phyloP scores from a whole-genome alignment of 345 rosid species.

The Bruguiera gymnorhiza region DNA sequence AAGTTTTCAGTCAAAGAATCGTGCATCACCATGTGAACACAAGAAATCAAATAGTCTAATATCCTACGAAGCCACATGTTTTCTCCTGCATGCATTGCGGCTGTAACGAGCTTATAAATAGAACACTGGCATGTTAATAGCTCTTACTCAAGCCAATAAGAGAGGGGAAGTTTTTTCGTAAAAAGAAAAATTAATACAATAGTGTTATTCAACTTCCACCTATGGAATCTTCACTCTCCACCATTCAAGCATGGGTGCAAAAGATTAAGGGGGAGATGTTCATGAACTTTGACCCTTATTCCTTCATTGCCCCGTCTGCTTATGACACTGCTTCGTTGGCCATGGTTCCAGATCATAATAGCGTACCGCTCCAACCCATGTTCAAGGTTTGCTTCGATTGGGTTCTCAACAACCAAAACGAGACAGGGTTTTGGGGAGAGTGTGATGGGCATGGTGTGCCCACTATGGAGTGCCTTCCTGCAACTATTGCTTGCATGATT shows the following conservation, averaged over 20 bases:
- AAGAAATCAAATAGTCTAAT: too few relatives aligned
- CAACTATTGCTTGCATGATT: too few relatives aligned
- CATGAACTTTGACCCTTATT: conserved; percentile 17
- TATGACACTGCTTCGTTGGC: conserved; percentile 66
- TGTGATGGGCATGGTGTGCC: conserved; percentile 24
- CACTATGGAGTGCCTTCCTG: too few relatives aligned
- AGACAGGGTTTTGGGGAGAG: conserved; percentile 57
- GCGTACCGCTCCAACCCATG: conserved; percentile 36
- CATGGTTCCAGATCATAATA: conserved; percentile 36
- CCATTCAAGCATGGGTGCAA: conserved; percentile 24
- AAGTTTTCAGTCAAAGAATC: too few relatives aligned
- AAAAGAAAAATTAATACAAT: too few relatives aligned
- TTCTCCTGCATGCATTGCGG: too few relatives aligned
- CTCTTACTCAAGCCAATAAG: too few relatives aligned
- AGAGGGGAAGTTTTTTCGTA: too few relatives aligned
- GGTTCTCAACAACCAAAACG: conserved; percentile 46
- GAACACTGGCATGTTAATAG: background rate
- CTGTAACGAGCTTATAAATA: background rate
- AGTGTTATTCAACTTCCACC: too few relatives aligned
- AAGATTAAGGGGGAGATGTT: conserved; percentile 33
- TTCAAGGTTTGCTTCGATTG: conserved; percentile 54
- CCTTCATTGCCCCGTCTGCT: conserved; percentile 44
- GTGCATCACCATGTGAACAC: too few relatives aligned
- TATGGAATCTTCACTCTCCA: background rate
- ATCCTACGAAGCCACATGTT: too few relatives aligned